Base-by-base conservation (phyloP, 306 rosid genomes). In the Benincasa hispida region DNA sequence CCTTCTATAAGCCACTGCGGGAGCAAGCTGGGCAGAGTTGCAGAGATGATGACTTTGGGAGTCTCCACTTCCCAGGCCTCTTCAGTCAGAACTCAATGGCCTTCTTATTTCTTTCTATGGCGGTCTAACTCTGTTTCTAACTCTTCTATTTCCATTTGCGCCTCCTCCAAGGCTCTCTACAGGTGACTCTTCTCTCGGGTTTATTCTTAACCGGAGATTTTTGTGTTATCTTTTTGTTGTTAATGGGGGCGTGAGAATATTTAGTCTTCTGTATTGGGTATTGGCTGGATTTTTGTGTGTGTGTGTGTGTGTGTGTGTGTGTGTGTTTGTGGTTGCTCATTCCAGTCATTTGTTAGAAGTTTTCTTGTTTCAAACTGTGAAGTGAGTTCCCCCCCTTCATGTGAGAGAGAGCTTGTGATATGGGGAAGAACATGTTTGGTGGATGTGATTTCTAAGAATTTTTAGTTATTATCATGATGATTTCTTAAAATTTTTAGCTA, bases 21-120 rank as follows among this genome's bases (percentile, higher is more conserved):
- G 75, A 22, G 73, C 81, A 90, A 90, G 84, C 88, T 92, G 83
- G 88, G 87, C 75, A 86, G 79, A 80, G 85, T 84, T 63, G 79
- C 81, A 63, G 81, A 82, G 78, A 72, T 80, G 79, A 85, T 79
- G 83, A 82, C 90, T 78, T 83, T 88, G 89, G 96, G 91, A 76
- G 78, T 87, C 50, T 86, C 90, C 66, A 84, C 92, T 68, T 62
- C 88, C 74, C 92, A 86, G 37, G 83, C 84, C 30, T 80, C 82
- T 70, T 79, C 86, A 50, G 78, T 92, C 17, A 79, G 95, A 37
- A 90, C 89, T 34, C 77, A 76, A 76, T 85, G 87, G 85, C 89
- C 91, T 51, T 86, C 90, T 6, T 80, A 81, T 80, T 87, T 85
- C 85, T 83, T 85, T 13, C 68, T 85, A 56, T 79, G 88, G 30